Evolutionary conservation across 2,329 filamentous ascomycete species (phyloP).

Genomic region (Daldinia sp.): DNA sequence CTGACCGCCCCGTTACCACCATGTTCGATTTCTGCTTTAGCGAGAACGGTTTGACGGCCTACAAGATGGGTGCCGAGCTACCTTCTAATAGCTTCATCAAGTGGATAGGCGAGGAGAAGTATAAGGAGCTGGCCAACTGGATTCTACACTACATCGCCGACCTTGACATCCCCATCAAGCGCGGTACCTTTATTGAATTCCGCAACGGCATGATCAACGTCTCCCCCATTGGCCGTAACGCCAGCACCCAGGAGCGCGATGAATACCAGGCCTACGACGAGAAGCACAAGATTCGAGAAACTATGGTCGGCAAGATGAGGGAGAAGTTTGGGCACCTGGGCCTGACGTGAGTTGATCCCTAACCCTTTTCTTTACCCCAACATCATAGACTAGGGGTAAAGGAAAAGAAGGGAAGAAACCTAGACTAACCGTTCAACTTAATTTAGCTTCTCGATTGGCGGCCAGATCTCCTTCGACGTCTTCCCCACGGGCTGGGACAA

Average conservation of each 20-base stretch:
- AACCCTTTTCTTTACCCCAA: slow-evolving; percentile 3
- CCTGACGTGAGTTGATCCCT: slow-evolving; percentile 74
- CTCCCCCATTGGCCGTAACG: slow-evolving; percentile 87
- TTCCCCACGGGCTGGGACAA: slow-evolving; percentile 99
- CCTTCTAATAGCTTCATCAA: slow-evolving; percentile 87
- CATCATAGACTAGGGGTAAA: not conserved
- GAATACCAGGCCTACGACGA: slow-evolving; percentile 88
- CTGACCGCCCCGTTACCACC: slow-evolving; percentile 75
- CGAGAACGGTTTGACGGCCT: slow-evolving; percentile 95
- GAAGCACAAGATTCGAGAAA: slow-evolving; percentile 78
- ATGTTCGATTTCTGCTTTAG: slow-evolving; percentile 99
- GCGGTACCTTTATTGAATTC: slow-evolving; percentile 88
- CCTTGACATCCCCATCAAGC: slow-evolving; percentile 85
- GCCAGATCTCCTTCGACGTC: slow-evolving; percentile 98
- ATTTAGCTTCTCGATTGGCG: slow-evolving; percentile 87
- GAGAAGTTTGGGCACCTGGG: slow-evolving; percentile 86
- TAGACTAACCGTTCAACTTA: not conserved
- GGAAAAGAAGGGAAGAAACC: not conserved
- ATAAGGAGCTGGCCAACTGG: slow-evolving; percentile 82
- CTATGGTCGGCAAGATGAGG: slow-evolving; percentile 80
- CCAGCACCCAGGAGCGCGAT: slow-evolving; percentile 80
- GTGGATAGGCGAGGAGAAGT: slow-evolving; percentile 86
- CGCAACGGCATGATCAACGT: slow-evolving; percentile 93
- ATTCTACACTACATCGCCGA: slow-evolving; percentile 86
- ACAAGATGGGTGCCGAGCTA: slow-evolving; percentile 81